These are phyloP conservation scores for Onygenales sp. DNA, from an alignment of 2,329 filamentous ascomycete species.

Conservation along the genomic window DNA sequence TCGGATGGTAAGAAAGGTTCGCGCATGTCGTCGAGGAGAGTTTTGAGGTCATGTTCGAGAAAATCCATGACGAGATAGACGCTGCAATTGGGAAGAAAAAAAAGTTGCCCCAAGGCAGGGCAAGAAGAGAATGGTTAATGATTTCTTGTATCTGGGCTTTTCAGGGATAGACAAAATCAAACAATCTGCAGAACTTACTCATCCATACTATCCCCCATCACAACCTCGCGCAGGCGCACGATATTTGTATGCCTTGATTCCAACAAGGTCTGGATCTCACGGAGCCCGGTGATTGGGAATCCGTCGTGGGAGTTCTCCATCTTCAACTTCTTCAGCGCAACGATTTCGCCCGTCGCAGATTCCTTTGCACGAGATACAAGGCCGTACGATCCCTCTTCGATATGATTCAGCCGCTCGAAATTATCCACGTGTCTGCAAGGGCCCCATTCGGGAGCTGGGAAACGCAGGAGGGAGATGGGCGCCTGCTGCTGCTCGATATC, in stretches of 20 bases:
- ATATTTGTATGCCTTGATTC: slow-evolving; percentile 75
- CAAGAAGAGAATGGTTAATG: slow-evolving; percentile 24
- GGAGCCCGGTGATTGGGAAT: slow-evolving; percentile 81
- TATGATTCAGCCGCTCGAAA: slow-evolving; percentile 89
- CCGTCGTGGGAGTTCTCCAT: slow-evolving; percentile 71
- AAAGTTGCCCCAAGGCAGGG: background rate
- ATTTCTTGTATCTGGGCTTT: slow-evolving; percentile 26
- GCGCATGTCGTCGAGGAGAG: slow-evolving; percentile 84
- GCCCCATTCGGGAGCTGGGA: slow-evolving; percentile 59
- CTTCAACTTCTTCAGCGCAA: slow-evolving; percentile 91
- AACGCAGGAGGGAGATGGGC: slow-evolving; percentile 57
- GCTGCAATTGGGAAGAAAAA: slow-evolving; percentile 37
- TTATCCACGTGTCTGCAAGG: slow-evolving; percentile 70
- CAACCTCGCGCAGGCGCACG: slow-evolving; percentile 72
- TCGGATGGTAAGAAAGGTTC: slow-evolving; percentile 90
- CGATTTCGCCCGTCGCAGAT: slow-evolving; percentile 62
- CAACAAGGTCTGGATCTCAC: slow-evolving; percentile 86
- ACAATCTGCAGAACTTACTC: slow-evolving; percentile 37
- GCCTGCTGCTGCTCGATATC: slow-evolving; percentile 21
- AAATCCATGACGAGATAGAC: slow-evolving; percentile 96
- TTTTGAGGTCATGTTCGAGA: slow-evolving; percentile 92
- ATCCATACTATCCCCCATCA: slow-evolving; percentile 58
- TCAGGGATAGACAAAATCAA: slow-evolving; percentile 16
- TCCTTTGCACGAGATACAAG: slow-evolving; percentile 82
- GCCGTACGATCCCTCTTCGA: slow-evolving; percentile 95